phyloP scores from a whole-genome alignment of 2,329 filamentous ascomycete species.

The Fusarium keratoplasticum region DNA sequence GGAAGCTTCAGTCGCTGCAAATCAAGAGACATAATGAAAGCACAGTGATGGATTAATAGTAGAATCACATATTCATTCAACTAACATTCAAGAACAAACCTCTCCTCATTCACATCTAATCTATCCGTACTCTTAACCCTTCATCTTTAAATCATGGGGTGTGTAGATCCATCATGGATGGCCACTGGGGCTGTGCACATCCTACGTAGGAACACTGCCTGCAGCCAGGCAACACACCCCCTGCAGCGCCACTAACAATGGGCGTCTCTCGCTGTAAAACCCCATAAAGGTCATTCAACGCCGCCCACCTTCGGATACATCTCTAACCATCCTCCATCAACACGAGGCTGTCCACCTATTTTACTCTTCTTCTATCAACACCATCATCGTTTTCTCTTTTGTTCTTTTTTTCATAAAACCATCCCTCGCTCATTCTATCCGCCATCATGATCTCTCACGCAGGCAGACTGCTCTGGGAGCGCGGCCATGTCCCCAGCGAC shows the following conservation, averaged over 20 bases:
- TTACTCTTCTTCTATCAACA: background rate
- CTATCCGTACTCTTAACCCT: background rate
- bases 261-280: background rate
- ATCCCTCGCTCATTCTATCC: background rate
- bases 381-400: background rate
- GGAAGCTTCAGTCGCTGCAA: background rate
- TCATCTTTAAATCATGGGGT: background rate
- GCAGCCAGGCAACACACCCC: conserved; percentile 3
- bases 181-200: background rate
- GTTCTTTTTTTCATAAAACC: background rate
- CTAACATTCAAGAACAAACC: background rate
- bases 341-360: conserved; percentile 3
- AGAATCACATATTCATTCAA: background rate
- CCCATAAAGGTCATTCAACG: background rate
- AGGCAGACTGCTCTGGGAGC: conserved; percentile 42
- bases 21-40: background rate
- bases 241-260: background rate
- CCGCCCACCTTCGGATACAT: background rate
- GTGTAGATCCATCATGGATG: background rate
- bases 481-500: conserved; percentile 45
- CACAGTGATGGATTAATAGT: background rate
- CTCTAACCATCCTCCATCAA: conserved; percentile 22
- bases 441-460: conserved; percentile 36
- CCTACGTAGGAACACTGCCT: background rate
- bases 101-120: background rate